Base-by-base conservation (phyloP, 257 asterid genomes). In the Nicotiana knightiana region DNA sequence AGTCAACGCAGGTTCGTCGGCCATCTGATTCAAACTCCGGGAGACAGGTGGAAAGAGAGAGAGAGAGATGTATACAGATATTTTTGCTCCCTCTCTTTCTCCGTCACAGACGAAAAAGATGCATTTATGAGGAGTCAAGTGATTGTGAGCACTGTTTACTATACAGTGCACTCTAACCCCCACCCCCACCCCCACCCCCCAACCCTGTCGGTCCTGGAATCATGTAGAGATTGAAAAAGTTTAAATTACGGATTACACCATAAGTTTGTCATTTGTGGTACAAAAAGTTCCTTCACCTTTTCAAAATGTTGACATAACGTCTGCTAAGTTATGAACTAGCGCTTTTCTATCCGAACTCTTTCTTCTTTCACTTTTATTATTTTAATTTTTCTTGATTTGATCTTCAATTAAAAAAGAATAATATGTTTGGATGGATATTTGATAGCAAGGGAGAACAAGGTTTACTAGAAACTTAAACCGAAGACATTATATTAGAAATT, bases 1-100 rank as follows among this genome's bases (percentile, higher is more conserved):
- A 77, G 99, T 93, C 67, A 90, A 92, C 87, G 92, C 37, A 86
- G 99, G 97, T 66, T 93, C 97, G 83, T 89, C 98, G 16, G 95
- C 95, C 99, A 92, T 92, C 81, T 62, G 79, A 73, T 73, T 73
- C 33, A 26, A 46, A 73, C 35, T 43, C 21, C 21, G 15, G 21
- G 16, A 24, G 57, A 68, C 1, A 68, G 55, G 21, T 28, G 43
- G 55, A 67, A 48, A n/a, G 32, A n/a, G n/a, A 68, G 4, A 10
- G 3, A 46, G 0, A 43, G 9, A 21, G 1, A 5, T 58, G 12
- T 11, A 21, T 8, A 43, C 51, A 54, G 17, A 4, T 54, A 17
- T 54, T 1, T 39, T 18, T 43, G 58, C 4, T 46, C 59, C 17
- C 78, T 71, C 79, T 24, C 61, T 48, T 48, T 46, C 62, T 7